These are phyloP conservation scores for Thelonectria olida DNA, from an alignment of 2,329 filamentous ascomycete genomes.

Conservation along the genomic window DNA sequence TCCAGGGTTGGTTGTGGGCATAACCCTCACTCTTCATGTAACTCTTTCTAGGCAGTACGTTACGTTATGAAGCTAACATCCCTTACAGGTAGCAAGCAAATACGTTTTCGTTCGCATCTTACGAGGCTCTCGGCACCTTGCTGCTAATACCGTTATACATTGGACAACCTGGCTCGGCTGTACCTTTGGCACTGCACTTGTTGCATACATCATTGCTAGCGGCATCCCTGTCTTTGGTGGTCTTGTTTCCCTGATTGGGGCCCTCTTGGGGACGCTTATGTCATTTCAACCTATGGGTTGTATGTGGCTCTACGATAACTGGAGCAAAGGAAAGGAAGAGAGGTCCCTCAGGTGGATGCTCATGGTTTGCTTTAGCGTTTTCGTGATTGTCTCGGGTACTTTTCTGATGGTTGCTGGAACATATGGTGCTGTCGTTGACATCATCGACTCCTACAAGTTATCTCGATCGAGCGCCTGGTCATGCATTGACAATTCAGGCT, in stretches of 20 bases:
- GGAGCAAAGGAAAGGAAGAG: conserved; percentile 24
- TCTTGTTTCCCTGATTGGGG: conserved; percentile 40
- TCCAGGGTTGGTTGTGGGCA: conserved; percentile 36
- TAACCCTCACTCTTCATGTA: conserved; percentile 38
- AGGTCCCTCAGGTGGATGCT: neutral
- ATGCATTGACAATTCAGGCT: conserved; percentile 7
- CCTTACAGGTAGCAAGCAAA: conserved; percentile 22
- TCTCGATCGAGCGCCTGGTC: neutral
- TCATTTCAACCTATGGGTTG: conserved; percentile 43
- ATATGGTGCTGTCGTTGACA: conserved; percentile 9
- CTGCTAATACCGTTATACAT: conserved; percentile 36
- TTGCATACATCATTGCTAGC: too few relatives aligned
- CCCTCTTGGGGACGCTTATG: conserved; percentile 39
- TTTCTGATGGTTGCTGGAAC: conserved; percentile 12
- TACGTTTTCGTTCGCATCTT: conserved; percentile 40
- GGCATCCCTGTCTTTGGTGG: conserved; percentile 36
- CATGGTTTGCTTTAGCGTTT: conserved; percentile 5
- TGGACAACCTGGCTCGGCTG: conserved; percentile 42
- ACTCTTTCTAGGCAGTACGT: neutral
- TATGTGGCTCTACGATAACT: conserved; percentile 57
- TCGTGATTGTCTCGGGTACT: conserved; percentile 1
- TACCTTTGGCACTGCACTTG: conserved; percentile 28
- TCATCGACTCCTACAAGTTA: neutral
- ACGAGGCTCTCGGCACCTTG: conserved; percentile 40
- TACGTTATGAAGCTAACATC: neutral